Percentiles rank a stretch among this genome's conserved stretches.
These are phyloP conservation scores for Colletotrichum sp. DNA, from an alignment of 2,329 filamentous ascomycete species.

Conservation along the genomic window DNA sequence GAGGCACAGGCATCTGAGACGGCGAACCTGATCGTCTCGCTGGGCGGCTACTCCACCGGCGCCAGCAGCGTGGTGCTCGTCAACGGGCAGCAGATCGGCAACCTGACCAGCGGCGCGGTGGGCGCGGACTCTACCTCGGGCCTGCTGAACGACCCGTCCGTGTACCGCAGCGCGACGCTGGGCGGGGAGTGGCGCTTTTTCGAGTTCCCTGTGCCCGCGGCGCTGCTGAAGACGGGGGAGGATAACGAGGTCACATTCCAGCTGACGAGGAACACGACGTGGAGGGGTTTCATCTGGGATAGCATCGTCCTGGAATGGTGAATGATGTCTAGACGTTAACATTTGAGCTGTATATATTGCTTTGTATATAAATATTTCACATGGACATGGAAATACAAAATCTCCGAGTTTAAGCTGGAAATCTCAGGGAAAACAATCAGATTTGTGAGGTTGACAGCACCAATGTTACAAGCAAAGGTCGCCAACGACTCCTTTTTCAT, in stretches of 20 bases:
- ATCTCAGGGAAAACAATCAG: no score
- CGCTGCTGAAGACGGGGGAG: conserved; percentile 23
- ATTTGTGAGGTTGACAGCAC: no score
- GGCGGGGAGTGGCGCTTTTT: conserved; percentile 53
- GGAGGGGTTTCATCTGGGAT: conserved; percentile 33
- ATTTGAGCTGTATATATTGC: neutral
- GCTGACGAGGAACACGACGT: conserved; percentile 29
- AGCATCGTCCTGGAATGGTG: conserved; percentile 32
- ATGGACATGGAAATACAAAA: neutral
- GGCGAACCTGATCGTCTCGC: conserved; percentile 44
- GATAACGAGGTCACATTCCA: conserved; percentile 30
- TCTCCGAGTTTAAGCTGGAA: no score
- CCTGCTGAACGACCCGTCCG: conserved; percentile 46
- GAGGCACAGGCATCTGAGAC: conserved; percentile 22
- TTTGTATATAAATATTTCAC: neutral
- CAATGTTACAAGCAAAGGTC: no score
- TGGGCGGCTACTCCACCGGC: conserved; percentile 50
- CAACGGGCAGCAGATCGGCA: conserved; percentile 43
- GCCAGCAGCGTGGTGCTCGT: conserved; percentile 43
- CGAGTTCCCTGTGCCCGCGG: conserved; percentile 36
- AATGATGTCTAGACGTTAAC: neutral
- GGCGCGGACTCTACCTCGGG: conserved; percentile 6
- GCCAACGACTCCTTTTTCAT: no score
- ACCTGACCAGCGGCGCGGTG: conserved; percentile 38
- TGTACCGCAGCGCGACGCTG: conserved; percentile 51